Percentiles rank a stretch among this genome's conserved stretches.
These are phyloP conservation scores for Trypanosoma vivax DNA, from an alignment of 208 protist genomes.

Conservation along the genomic window DNA sequence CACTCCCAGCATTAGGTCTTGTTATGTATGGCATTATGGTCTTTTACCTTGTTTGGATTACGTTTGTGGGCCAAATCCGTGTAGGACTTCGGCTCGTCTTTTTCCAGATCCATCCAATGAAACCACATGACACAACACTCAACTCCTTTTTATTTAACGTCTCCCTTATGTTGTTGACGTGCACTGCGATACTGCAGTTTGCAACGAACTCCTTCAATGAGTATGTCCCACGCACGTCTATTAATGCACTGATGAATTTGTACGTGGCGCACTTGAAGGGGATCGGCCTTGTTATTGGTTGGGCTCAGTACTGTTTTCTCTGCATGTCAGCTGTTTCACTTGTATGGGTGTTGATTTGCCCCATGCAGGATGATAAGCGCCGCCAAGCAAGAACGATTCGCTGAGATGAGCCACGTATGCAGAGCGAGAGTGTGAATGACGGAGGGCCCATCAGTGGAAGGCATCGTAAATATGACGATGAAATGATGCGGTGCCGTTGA, in stretches of 20 bases:
- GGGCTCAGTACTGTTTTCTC: slow-evolving; percentile 22
- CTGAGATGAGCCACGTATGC: no score
- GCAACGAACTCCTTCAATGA: slow-evolving; percentile 38
- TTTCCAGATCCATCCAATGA: slow-evolving; percentile 43
- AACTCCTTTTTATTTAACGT: slow-evolving; percentile 85
- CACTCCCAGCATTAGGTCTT: slow-evolving; percentile 57
- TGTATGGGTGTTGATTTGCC: slow-evolving; percentile 24
- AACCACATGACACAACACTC: slow-evolving; percentile 66
- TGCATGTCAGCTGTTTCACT: slow-evolving; percentile 14
- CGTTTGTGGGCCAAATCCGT: slow-evolving; percentile 69
- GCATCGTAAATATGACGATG: no score
- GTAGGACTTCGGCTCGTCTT: slow-evolving; percentile 40
- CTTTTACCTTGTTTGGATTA: slow-evolving; percentile 64
- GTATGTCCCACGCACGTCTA: slow-evolving; percentile 35
- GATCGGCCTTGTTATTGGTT: slow-evolving; percentile 22
- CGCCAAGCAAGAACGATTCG: no score
- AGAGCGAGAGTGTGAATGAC: no score
- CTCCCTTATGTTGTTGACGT: slow-evolving; percentile 45
- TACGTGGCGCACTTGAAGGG: slow-evolving; percentile 26
- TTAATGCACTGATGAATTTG: slow-evolving; percentile 30
- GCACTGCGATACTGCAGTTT: slow-evolving; percentile 61
- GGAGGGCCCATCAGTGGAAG: no score
- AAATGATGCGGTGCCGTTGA: no score
- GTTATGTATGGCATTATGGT: slow-evolving; percentile 48
- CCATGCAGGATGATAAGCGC: slow-evolving; percentile 24